These are phyloP conservation scores for Panus rudis DNA, from an alignment of 768 basidiomycete genomes.

Conservation along the genomic window DNA sequence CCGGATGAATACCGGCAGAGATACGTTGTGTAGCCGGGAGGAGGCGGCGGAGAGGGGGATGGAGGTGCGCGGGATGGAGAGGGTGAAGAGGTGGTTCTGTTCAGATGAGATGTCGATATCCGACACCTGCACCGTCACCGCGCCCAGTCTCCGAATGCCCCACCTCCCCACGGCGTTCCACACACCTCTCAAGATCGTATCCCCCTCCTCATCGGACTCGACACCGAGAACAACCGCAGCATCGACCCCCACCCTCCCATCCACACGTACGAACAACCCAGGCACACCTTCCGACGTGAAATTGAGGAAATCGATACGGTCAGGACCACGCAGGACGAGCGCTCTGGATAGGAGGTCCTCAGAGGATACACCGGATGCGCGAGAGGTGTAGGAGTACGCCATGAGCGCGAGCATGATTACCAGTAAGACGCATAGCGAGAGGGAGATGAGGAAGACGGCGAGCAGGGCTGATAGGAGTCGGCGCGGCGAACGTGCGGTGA, in stretches of 20 bases:
- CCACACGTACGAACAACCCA: constrained; percentile 52
- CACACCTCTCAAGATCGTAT: constrained; percentile 37
- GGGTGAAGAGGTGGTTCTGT: constrained; percentile 37
- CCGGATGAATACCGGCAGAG: constrained; percentile 41
- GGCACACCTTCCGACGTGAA: constrained; percentile 41
- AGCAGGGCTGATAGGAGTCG: constrained; percentile 28
- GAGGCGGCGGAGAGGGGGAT: constrained; percentile 51
- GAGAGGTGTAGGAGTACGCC: constrained; percentile 61
- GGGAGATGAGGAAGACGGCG: constrained; percentile 50
- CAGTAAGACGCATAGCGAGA: constrained; percentile 41
- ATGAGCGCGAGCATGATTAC: constrained; percentile 42
- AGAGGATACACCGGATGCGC: constrained; percentile 43
- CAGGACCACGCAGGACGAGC: constrained; percentile 53
- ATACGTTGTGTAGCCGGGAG: constrained; percentile 54
- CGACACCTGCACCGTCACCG: constrained; percentile 48
- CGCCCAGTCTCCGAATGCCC: constrained; percentile 50
- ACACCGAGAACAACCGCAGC: constrained; percentile 56
- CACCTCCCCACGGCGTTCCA: constrained; percentile 69
- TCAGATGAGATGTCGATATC: constrained; percentile 44
- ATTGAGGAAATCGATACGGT: constrained; percentile 54
- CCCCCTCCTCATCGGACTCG: constrained; percentile 35
- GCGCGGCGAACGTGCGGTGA: constrained; percentile 15
- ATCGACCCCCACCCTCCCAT: constrained; percentile 58
- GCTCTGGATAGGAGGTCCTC: constrained; percentile 52
- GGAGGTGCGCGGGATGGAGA: constrained; percentile 44